Base-by-base conservation (phyloP, 1,284 basidiomycete genomes). In the Ustilago nuda region DNA sequence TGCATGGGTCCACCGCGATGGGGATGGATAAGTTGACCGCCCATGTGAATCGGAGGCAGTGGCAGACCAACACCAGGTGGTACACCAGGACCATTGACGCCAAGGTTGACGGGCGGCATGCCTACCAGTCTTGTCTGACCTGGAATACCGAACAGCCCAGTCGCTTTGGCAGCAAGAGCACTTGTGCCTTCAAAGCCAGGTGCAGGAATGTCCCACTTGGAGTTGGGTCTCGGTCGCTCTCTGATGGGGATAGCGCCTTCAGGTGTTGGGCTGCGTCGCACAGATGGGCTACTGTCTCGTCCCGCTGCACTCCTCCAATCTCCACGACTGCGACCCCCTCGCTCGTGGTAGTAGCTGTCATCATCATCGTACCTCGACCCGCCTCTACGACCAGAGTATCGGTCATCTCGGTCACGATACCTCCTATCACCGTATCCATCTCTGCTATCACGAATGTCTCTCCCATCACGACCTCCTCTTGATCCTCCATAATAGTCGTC, bases 101-200 rank as follows among this genome's bases (percentile, higher is more conserved):
- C 69, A 23, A 72, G 69, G 32, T 76, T 72, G 59, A 72, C 66
- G 15, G 74, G 74, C 6, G 74, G 74, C 69, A 80, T 72, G 19
- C 76, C 72, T 15, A 94, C 92, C 19, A 93, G 94, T 45, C 94
- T 90, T 82, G 94, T 94, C 61, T 94, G 93, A 60, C 94, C 94
- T 55, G 94, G 94, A 55, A 95, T 90, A 84, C 94, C 95, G 89
- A 96, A 96, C 65, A 95, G 88, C 72, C 94, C 94, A 92, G 95
- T 98, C 87, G 95, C 93, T 87, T 99, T 99, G 30, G 96, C 96
- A 85, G 98, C 94, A 88, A 95, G 90, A 15, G 95, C 94, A 3
- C 92, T 92, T 81, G 98, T 94, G 80, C 93, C 92, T 83, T 98
- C 95, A 79, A 97, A 99, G 23, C 95, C 95, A 13, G 93, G 92